A percentile compares a stretch with the other conserved stretches of the same genome.
Evolutionary conservation across 2,329 filamentous ascomycete species (phyloP).

Genomic region (Emergomyces pasteurianus): DNA sequence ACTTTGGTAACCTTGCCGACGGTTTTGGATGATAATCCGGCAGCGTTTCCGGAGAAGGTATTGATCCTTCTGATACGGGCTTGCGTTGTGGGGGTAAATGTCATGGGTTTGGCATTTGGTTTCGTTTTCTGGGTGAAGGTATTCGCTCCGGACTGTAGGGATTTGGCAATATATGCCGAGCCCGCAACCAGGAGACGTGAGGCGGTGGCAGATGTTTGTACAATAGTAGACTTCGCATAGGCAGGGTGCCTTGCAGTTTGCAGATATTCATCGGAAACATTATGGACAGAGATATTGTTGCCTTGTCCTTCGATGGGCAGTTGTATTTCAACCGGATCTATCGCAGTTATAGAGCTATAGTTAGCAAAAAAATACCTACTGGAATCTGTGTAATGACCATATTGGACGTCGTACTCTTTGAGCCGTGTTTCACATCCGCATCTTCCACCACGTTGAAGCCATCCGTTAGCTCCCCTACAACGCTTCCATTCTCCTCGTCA

Average conservation of each 20-base stretch:
- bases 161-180: constrained; percentile 65
- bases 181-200: constrained; percentile 87
- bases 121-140: constrained; percentile 69
- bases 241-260: constrained; percentile 72
- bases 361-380: background rate
- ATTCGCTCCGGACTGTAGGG: constrained; percentile 65
- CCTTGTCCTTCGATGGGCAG: constrained; percentile 33
- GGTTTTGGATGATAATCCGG: constrained; percentile 69
- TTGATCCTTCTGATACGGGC: constrained; percentile 79
- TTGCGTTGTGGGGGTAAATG: constrained; percentile 77
- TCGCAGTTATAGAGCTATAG: constrained; percentile 10
- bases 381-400: background rate
- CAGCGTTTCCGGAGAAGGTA: constrained; percentile 68
- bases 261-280: constrained; percentile 49
- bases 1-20: constrained; percentile 72
- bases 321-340: constrained; percentile 38
- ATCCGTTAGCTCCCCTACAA: constrained; percentile 81
- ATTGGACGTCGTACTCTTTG: constrained; percentile 60
- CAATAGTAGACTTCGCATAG: constrained; percentile 78
- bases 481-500: constrained; percentile 90
- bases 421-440: constrained; percentile 64
- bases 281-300: constrained; percentile 36
- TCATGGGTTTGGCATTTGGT: constrained; percentile 67
- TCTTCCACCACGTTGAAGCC: constrained; percentile 73
- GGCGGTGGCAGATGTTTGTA: constrained; percentile 74